Conservation (phyloP, 2,329 filamentous ascomycete species). For the Microdochium trichocladiopsis region DNA sequence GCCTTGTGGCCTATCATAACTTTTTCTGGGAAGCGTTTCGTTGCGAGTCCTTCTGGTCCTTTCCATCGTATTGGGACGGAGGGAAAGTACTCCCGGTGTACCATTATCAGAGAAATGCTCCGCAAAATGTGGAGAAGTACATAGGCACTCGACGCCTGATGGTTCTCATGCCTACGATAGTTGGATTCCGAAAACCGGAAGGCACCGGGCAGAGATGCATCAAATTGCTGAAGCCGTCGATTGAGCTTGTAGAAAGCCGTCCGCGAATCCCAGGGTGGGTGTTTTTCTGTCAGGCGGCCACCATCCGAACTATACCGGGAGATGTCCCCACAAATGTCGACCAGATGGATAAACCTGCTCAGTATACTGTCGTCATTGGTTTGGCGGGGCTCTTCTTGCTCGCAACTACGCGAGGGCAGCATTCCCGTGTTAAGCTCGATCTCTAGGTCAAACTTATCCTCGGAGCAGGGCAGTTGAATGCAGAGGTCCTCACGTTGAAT, state of each 20-base stretch:
- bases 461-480: no score
- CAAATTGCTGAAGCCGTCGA: no score
- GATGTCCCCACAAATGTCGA: constrained; percentile 53
- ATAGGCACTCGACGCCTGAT: constrained; percentile 56
- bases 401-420: constrained; percentile 19
- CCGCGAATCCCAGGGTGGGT: constrained; percentile 51
- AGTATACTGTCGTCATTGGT: constrained; percentile 37
- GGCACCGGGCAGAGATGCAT: no score
- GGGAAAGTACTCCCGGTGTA: constrained; percentile 62
- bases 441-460: constrained; percentile 56
- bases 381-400: constrained; percentile 13
- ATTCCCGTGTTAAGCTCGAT: constrained; percentile 48
- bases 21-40: constrained; percentile 39
- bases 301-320: constrained; percentile 46
- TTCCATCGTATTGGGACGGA: constrained; percentile 52
- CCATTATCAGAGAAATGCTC: constrained; percentile 58
- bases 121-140: constrained; percentile 61
- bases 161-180: no score
- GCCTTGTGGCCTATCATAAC: constrained; percentile 35
- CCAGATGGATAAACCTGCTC: constrained; percentile 48
- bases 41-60: constrained; percentile 47
- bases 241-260: constrained; percentile 49
- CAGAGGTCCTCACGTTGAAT: no score
- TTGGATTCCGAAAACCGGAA: no score
- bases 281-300: constrained; percentile 40